A percentile compares a stretch with the other conserved stretches of the same genome.
phyloP scores from a whole-genome alignment of 306 rosid genomes.

The Morella rubra region DNA sequence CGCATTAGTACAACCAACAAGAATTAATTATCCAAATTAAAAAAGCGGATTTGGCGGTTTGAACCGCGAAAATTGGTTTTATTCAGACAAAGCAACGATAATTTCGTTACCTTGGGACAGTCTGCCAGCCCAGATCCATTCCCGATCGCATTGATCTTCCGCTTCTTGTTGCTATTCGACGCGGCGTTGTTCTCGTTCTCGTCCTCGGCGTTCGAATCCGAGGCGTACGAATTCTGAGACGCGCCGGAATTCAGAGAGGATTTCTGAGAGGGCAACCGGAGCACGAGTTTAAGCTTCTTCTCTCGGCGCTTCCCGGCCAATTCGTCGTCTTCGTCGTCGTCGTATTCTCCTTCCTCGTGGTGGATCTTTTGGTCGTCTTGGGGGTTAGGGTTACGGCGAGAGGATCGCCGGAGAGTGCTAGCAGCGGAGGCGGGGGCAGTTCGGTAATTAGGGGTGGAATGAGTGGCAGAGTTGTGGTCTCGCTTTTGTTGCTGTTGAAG shows the following conservation, averaged over 20 bases:
- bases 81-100: background rate
- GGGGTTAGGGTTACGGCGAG: conserved; percentile 62
- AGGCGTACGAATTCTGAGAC: conserved; percentile 40
- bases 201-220: conserved; percentile 50
- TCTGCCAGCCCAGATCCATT: conserved; percentile 45
- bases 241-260: conserved; percentile 41
- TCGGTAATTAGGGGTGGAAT: conserved; percentile 41
- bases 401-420: conserved; percentile 51
- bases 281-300: conserved; percentile 61
- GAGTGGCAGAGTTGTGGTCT: conserved; percentile 31
- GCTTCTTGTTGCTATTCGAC: conserved; percentile 38
- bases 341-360: conserved; percentile 18
- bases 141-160: conserved; percentile 44
- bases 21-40: background rate
- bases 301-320: conserved; percentile 46
- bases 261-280: conserved; percentile 48
- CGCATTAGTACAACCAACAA: conserved; percentile 28
- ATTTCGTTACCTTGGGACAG: conserved; percentile 38
- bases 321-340: conserved; percentile 27
- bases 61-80: background rate
- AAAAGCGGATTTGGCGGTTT: background rate
- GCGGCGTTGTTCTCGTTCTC: conserved; percentile 34
- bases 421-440: conserved; percentile 20
- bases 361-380: conserved; percentile 10
- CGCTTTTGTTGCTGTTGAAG: conserved; percentile 25